Evolutionary conservation across 176 grass and related monocot species (phyloP), one percentile per base, ranked within the genome.

Genomic region (Rhynchospora tenuis): DNA sequence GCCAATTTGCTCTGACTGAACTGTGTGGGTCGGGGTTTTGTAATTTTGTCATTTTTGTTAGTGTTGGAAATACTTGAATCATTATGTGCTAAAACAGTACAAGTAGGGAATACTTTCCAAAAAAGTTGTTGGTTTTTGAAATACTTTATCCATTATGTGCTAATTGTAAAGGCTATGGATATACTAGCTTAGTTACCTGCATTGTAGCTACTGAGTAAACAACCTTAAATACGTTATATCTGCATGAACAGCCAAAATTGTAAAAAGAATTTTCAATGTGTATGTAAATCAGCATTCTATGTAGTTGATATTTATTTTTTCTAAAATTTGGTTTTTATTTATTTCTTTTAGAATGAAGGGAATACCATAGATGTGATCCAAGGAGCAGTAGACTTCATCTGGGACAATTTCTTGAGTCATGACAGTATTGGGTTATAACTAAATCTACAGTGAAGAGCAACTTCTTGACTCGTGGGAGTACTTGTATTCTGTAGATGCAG

Each of bases 361-460:
- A 79, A 16, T 33, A 3, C 71, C 22, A 13, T 72, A 44, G 50
- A 50, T 31, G 61, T 62, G 51, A n/a, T 88, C 64, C 81, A 71
- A 77, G 86, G 84, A 45, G 59, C 60, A 3, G 17, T 84, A 12
- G 44, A 68, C 31, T 66, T 88, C 11, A 88, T 88, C 11, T 84
- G 81, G 86, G 60, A 60, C 5, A 43, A 84, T 46, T 84, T 84
- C 46, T 61, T 84, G 64, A 62, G 68, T 51, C 42, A 56, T 9
- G 62, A 56, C 52, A 58, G 57, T 75, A 58, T 43, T 75, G 33
- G 33, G 5, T 38, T 38, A 38, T 38, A 38, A 16, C 27, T 54
- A 54, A 20, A 70, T n/a, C 46, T 52, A 52, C 12, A 23, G 50
- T 51, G 33, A 75, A 73, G 59, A 24, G 6, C 43, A 12, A 23